Evolutionary conservation across 441 rosid genomes (phyloP).

Genomic region (Pelargonium fulgidum): DNA sequence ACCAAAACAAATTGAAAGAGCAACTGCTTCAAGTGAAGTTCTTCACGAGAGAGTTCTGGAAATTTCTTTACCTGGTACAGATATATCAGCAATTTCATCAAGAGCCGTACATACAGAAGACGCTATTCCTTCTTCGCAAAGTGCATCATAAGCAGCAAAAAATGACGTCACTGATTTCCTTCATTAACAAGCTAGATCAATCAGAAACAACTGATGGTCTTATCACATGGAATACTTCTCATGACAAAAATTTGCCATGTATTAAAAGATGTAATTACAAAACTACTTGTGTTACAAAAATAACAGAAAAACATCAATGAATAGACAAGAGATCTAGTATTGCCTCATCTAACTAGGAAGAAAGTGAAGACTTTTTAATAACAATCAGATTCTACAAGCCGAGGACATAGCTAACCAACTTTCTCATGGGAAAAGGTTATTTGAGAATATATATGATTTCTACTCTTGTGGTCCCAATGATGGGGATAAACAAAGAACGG

Average conservation of each 20-base stretch:
- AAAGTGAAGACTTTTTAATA: not conserved
- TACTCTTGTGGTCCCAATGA: constrained; percentile 6
- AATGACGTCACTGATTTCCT: constrained; percentile 84
- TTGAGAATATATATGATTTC: not conserved
- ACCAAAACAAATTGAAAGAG: not conserved
- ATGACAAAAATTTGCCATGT: not conserved
- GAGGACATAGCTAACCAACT: not conserved
- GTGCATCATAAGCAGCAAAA: constrained; percentile 75
- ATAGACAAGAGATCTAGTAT: no score
- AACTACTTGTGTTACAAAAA: constrained; percentile 3
- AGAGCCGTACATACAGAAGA: constrained; percentile 82
- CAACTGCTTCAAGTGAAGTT: not conserved
- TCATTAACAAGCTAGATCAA: constrained; percentile 28
- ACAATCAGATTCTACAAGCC: not conserved
- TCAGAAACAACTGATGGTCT: constrained; percentile 17
- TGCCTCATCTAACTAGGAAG: not conserved
- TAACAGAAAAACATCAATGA: not conserved
- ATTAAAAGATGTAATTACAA: not conserved
- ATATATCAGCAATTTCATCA: constrained; percentile 81
- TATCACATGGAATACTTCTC: constrained; percentile 4
- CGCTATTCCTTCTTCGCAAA: constrained; percentile 92
- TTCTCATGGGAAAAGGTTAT: not conserved
- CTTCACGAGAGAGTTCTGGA: not conserved
- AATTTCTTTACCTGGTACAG: constrained; percentile 59
- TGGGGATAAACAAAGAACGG: not conserved